A percentile compares a stretch with the other conserved stretches of the same genome.
Conservation (phyloP, 352 stramenopile species). For the Pythium folliculosum region DNA sequence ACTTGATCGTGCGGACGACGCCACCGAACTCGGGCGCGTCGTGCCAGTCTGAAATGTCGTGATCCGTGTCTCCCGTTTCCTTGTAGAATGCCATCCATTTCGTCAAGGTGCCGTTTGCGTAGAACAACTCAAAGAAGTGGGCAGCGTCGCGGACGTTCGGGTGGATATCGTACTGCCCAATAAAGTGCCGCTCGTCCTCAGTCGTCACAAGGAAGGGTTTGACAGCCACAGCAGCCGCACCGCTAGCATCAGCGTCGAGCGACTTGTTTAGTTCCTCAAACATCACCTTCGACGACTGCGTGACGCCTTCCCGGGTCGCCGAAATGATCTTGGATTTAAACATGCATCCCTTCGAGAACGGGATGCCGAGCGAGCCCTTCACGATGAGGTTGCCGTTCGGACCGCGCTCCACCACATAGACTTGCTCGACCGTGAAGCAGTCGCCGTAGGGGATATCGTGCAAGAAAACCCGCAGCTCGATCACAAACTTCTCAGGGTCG, state of each 20-base stretch:
- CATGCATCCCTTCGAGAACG: conserved; percentile 88
- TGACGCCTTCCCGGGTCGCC: conserved; percentile 62
- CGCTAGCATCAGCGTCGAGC: conserved; percentile 28
- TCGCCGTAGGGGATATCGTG: conserved; percentile 89
- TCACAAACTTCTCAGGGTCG: conserved; percentile 51
- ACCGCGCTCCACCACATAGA: conserved; percentile 55
- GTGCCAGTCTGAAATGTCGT: conserved; percentile 59
- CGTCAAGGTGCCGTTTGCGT: conserved; percentile 45
- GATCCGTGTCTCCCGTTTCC: conserved; percentile 65
- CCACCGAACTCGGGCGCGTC: conserved; percentile 62
- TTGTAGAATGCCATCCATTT: conserved; percentile 63
- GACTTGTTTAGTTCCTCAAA: conserved; percentile 67
- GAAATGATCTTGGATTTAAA: conserved; percentile 91
- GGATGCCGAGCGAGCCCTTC: conserved; percentile 74
- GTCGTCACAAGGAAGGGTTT: conserved; percentile 72
- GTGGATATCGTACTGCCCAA: conserved; percentile 72
- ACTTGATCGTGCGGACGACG: conserved; percentile 70
- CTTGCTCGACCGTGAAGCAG: conserved; percentile 80
- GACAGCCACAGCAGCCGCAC: conserved; percentile 19
- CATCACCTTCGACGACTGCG: conserved; percentile 50
- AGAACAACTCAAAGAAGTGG: conserved; percentile 81
- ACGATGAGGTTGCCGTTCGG: conserved; percentile 46
- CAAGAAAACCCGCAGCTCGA: conserved; percentile 65
- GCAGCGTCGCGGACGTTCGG: conserved; percentile 44
- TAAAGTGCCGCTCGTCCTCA: conserved; percentile 63